Base-by-base conservation (phyloP, 257 asterid species). In the Plantago elongata region DNA sequence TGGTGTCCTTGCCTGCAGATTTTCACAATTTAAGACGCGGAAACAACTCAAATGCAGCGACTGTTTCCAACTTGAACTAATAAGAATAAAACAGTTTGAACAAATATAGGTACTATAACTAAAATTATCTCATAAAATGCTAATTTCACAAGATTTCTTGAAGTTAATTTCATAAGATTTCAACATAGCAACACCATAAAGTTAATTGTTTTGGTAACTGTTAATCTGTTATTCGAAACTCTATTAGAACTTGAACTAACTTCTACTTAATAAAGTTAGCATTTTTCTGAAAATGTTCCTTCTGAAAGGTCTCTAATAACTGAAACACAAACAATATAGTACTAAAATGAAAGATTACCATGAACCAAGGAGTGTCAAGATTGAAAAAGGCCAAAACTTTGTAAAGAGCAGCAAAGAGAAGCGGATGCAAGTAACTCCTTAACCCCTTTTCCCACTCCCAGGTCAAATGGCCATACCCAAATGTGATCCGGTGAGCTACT, bases 381-480 rank as follows among this genome's bases (percentile, higher is more conserved):
- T 42, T 69, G 54, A 85, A 69, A 80, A 87, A 63, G 50, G 84
- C 81, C 45, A 89, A 83, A 69, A 75, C 74, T 93, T 85, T 85
- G 75, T 93, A 93, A 45, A 89, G 88, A 54, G 78, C 78, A 66
- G 92, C 91, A 79, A 92, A 93, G 61, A 93, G 62, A 30, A 81
- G 54, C 13, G 99, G 97, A 75, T 93, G 99, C 80, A 89, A 74
- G 80, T 83, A 93, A 72, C 95, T 84, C 80, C 98, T 79, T 58
- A 92, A 77, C 42, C 98, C 97, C 81, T 69, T 78, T 68, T 77
- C 62, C 99, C 99, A 93, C 57, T 83, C 90, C 90, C 87, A 83
- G 1, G 90, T 80, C 75, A 83, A 78, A 83, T 83, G 57, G 5
- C 99, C 99, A 38, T 72, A 90, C 95, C 97, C 96, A 59, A 90